Evolutionary conservation across 345 rosid species (phyloP).

Genomic region (Eucalyptus marginata): DNA sequence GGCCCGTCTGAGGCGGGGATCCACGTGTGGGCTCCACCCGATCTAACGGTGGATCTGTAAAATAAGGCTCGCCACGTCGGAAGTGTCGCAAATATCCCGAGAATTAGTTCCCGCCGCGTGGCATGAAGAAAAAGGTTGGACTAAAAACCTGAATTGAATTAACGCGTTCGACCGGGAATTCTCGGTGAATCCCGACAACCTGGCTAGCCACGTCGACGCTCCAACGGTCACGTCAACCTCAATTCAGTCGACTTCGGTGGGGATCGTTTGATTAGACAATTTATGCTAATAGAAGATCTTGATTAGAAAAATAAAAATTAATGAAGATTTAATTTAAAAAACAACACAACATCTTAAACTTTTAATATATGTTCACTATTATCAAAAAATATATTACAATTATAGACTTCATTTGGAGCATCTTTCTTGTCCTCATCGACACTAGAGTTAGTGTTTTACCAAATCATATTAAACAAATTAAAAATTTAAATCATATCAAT

Average conservation of each 20-base stretch:
- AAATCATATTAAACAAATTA: no score
- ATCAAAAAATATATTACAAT: no score
- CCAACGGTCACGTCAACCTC: not conserved
- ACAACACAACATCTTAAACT: accelerated
- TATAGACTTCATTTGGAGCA: accelerated
- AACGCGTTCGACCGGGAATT: not conserved
- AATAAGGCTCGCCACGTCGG: not conserved
- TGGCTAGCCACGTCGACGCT: not conserved
- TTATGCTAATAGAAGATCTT: not conserved
- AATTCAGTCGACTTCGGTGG: not conserved
- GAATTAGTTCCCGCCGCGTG: not conserved
- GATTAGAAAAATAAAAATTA: not conserved
- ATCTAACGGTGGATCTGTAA: not conserved
- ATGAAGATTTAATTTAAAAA: not conserved
- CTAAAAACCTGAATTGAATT: not conserved
- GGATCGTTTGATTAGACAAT: not conserved
- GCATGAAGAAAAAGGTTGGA: not conserved
- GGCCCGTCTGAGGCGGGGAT: not conserved
- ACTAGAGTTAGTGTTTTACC: accelerated
- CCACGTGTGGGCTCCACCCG: not conserved
- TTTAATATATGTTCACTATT: accelerated
- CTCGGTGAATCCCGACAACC: not conserved
- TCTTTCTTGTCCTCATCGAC: no score
- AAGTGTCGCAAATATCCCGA: not conserved
- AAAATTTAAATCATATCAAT: accelerated